Base-by-base conservation (phyloP, 1,139 yeast species). In the Debaryomyces nepalensis region DNA sequence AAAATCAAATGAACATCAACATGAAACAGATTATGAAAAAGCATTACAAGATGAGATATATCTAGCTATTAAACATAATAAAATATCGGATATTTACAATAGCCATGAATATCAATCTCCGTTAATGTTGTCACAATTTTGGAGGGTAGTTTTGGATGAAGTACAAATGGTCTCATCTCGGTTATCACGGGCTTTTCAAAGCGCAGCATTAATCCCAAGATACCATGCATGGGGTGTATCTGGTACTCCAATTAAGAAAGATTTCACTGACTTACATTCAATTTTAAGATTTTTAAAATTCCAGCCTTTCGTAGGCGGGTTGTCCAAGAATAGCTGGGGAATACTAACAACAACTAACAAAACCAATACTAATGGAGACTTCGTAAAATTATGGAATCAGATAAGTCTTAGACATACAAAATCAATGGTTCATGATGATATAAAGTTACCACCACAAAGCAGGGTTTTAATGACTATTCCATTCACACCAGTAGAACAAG, bases 181-280 rank as follows among this genome's bases (percentile, higher is more conserved):
- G 15, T 73, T 81, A 2, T 80, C 93, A 1, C 77, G 87, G 39
- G 89, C 95, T 1, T 89, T 95, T 19, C 82, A 79, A 48, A 87
- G 89, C 44, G 90, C 97, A 0, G 72, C 87, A 3, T 67, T 87
- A 30, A 79, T 93, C 18, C 95, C 96, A 3, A 70, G 97, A 41
- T 78, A 81, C 40, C 97, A 93, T 64, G 82, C 96, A 0, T 93
- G 98, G 98, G 97, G 96, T 5, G 97, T 90, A 0, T 87, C 96
- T 0, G 99, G 99, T 5, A 93, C 99, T 0, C 96, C 98, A 0
- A 85, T 90, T 8, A 80, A 82, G 49, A 80, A 79, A 49, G 72
- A 78, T 35, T 64, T 87, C 44, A 66, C 69, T 36, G 97, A 91
- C 61, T 67, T 90, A 43, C 81, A 77, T 42, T 85, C 96, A 0